A percentile compares a stretch with the other conserved stretches of the same genome.
Conservation (phyloP, 2,329 filamentous ascomycete species). For the Pseudogymnoascus sp. region DNA sequence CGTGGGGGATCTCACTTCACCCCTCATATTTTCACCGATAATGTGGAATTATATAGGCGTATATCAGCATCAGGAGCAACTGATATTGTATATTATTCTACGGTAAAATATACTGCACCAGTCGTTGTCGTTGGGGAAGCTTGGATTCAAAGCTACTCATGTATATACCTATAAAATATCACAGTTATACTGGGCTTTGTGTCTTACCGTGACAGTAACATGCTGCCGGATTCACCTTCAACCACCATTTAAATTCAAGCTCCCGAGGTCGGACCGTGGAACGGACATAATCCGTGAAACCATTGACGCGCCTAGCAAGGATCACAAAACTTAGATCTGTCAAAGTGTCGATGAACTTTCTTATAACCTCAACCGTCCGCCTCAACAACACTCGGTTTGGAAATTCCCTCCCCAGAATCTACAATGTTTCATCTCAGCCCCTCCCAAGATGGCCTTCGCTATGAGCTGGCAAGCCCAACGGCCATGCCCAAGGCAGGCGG, state of each 20-base stretch:
- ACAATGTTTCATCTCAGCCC: slow-evolving; percentile 16
- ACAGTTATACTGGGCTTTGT: not conserved
- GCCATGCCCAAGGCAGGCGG: slow-evolving; percentile 48
- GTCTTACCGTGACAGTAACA: not conserved
- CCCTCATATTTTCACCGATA: not conserved
- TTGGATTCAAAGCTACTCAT: not conserved
- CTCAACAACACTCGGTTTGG: not conserved
- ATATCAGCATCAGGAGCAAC: not conserved
- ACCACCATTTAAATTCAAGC: not conserved
- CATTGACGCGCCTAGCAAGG: slow-evolving; percentile 5
- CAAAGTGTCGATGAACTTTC: not conserved
- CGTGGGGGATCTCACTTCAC: slow-evolving; percentile 5
- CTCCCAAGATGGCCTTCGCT: slow-evolving; percentile 44
- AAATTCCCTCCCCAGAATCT: not conserved
- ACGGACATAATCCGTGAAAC: slow-evolving; percentile 5
- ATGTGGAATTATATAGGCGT: not conserved
- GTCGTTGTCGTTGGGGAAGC: too few relatives aligned
- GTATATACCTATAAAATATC: not conserved
- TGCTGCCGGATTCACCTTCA: not conserved
- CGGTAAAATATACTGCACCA: not conserved
- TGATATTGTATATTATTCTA: not conserved
- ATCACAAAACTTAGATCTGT: slow-evolving; percentile 7
- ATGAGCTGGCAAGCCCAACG: slow-evolving; percentile 48
- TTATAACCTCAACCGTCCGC: slow-evolving; percentile 1
- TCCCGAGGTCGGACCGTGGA: not conserved